Base-by-base conservation (phyloP, 176 grass and related monocot species). In the Eremochloa ophiuroides region DNA sequence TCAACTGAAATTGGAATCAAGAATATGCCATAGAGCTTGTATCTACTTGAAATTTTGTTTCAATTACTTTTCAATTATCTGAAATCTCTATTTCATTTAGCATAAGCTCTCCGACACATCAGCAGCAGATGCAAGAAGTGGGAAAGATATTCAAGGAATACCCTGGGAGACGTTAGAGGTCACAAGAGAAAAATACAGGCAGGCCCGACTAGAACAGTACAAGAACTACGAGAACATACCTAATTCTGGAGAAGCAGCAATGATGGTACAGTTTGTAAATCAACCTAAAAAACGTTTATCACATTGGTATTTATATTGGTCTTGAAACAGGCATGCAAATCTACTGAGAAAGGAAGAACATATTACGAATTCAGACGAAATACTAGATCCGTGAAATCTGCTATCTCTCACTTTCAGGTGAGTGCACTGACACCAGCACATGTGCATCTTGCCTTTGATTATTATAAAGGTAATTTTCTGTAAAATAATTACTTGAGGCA, bases 101-200 rank as follows among this genome's bases (percentile, higher is more conserved):
- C 66, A 66, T 56, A 93, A 88, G 61, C 58, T 82, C 22, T 75
- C 75, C 0, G 94, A 97, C 62, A 92, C 89, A 26, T 88, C 85
- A 44, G 77, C 84, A 17, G 82, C 76, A 62, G 89, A 97, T 38
- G 91, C 87, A 77, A 93, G 88, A 60, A 88, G 74, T 75, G 94
- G 91, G 60, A 97, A 91, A 80, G 94, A 97, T 61, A 94, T 97
- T 41, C 94, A 97, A 88, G 94, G 91, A 71, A 97, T 97, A 84
- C 89, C 87, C n/a, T 97, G 94, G 94, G 67, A 84, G 69, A 82
- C 40, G 16, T 8, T 97, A 56, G 65, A 42, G 31, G 78, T 89
- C 55, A 90, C 94, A 47, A 85, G 91, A 50, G 89, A 97, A 25
- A 65, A 77, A 34, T 97, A 91, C 80, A 88, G 94, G 14, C 71